Percentiles rank a stretch among this genome's conserved stretches.
phyloP scores from a whole-genome alignment of 78 protist species.

The Mastigamoeba balamuthi region DNA sequence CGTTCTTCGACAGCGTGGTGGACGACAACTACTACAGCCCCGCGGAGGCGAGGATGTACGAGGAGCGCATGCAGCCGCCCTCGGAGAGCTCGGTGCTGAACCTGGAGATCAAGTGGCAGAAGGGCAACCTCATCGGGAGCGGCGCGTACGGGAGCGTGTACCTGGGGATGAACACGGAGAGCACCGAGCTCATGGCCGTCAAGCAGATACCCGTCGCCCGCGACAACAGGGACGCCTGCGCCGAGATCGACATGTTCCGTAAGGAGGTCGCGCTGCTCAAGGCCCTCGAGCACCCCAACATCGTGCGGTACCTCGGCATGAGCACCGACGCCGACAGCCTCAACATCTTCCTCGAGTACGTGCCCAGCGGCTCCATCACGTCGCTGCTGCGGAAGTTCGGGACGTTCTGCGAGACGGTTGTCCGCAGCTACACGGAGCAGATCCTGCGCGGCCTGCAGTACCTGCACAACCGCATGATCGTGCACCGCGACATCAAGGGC shows the following conservation, averaged over 20 bases:
- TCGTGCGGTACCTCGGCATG: conserved; percentile 40
- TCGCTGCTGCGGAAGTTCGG: conserved; percentile 55
- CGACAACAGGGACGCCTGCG: no score
- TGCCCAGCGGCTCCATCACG: conserved; percentile 69
- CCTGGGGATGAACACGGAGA: conserved; percentile 56
- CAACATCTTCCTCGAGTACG: conserved; percentile 56
- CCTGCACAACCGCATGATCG: conserved; percentile 50
- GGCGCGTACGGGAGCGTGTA: conserved; percentile 64
- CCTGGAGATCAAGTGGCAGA: no score
- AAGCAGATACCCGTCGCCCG: conserved; percentile 31
- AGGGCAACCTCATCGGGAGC: conserved; percentile 43
- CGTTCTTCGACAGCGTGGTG: no score
- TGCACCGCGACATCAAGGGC: conserved; percentile 58
- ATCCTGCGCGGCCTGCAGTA: conserved; percentile 52
- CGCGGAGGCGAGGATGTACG: no score
- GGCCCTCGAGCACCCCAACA: conserved; percentile 49
- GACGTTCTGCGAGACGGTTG: conserved; percentile 43
- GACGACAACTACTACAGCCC: no score
- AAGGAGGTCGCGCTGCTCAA: conserved; percentile 53
- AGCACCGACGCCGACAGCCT: conserved; percentile 19
- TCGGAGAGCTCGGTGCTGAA: no score
- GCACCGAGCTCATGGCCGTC: conserved; percentile 52
- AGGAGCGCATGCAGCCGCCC: no score
- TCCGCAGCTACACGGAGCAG: conserved; percentile 45
- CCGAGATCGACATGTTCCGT: neutral